Evolutionary conservation across 768 basidiomycete species (phyloP), one percentile per base, ranked within the genome.

Genomic region (Termitomyces sp.): DNA sequence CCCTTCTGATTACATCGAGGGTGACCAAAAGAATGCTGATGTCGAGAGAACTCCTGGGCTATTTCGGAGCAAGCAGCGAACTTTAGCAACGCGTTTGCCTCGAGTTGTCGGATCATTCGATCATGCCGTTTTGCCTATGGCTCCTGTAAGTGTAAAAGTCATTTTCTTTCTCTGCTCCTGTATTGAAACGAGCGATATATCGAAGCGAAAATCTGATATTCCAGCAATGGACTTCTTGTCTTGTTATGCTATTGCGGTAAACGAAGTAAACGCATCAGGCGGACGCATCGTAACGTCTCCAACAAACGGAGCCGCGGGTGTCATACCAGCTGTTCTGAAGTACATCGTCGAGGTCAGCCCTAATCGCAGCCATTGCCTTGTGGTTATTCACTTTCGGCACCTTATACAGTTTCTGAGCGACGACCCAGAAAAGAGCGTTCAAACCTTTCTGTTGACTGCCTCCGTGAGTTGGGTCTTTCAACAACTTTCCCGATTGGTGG

Each of bases 231-330:
- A 98, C 69, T 96, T 95, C 69, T 77, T 98, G 62, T 91, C 90
- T 1, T 93, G 92, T 63, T 98, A 97, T 73, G 96, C 94, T 3
- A 96, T 95, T 57, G 92, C 93, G 17, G 94, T 95, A 12, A 96
- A 96, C 68, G 96, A 97, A 72, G 94, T 96, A 12, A 97, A 96
- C 68, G 95, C 95, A 4, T 83, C 86, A 36, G 95, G 96, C 0
- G 96, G 96, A 0, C 82, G 96, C 37, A 96, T 98, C 56, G 96
- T 98, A 50, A 98, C 96, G 2, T 91, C 92, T 5, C 96, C 92
- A 2, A 96, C 95, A 6, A 95, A 95, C 69, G 96, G 96, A 48
- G 94, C 95, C 0, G 90, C 91, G 10, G 96, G 96, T 7, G 91
- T 98, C 48, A 96, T 98, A 56, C 96, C 96, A 25, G 89, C 89